These are phyloP conservation scores for Colletotrichum sp. DNA, from an alignment of 2,329 filamentous ascomycete species.

Conservation along the genomic window DNA sequence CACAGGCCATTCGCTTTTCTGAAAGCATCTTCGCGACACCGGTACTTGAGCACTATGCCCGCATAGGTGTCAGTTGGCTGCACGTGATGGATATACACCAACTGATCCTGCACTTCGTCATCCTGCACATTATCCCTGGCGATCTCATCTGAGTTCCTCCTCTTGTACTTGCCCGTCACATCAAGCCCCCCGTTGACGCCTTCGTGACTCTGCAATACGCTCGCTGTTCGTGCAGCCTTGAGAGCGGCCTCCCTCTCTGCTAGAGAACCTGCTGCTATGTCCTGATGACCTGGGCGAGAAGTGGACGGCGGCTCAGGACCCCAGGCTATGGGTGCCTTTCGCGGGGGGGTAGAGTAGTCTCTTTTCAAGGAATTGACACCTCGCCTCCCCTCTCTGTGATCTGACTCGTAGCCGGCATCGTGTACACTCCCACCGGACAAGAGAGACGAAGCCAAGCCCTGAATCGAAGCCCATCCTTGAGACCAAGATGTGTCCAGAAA, in stretches of 20 bases:
- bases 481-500: constrained; percentile 58
- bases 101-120: constrained; percentile 72
- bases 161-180: constrained; percentile 63
- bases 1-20: constrained; percentile 91
- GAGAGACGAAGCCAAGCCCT: constrained; percentile 56
- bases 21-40: constrained; percentile 82
- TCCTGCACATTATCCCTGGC: constrained; percentile 44
- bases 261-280: constrained; percentile 60
- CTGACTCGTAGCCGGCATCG: constrained; percentile 19
- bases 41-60: constrained; percentile 88
- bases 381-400: constrained; percentile 13
- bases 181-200: constrained; percentile 65
- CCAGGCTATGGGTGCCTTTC: constrained; percentile 44
- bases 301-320: constrained; percentile 53
- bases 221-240: constrained; percentile 61
- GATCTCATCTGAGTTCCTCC: constrained; percentile 72
- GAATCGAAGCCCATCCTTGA: constrained; percentile 61
- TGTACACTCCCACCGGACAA: constrained; percentile 38
- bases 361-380: constrained; percentile 9
- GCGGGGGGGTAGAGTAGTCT: constrained; percentile 16
- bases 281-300: constrained; percentile 43
- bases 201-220: constrained; percentile 65
- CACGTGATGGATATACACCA: constrained; percentile 92
- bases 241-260: constrained; percentile 59
- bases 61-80: constrained; percentile 85